These are phyloP conservation scores for Sporothrix humicola DNA, from an alignment of 2,329 filamentous ascomycete genomes.

Conservation along the genomic window DNA sequence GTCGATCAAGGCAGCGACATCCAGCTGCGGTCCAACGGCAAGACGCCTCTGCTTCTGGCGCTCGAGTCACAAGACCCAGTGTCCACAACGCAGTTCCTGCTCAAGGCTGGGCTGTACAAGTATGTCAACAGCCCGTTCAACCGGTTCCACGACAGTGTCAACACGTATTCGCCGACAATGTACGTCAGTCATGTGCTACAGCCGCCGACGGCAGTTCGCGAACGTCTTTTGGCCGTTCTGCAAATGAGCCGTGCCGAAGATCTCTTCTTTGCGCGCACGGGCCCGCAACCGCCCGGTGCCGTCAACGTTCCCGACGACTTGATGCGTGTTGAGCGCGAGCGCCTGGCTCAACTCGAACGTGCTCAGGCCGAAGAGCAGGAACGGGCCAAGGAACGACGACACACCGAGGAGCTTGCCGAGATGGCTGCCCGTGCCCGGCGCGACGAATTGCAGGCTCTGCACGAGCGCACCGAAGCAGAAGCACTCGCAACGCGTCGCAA, in stretches of 20 bases:
- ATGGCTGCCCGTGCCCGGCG: conserved; percentile 54
- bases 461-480: conserved; percentile 55
- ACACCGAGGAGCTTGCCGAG: conserved; percentile 57
- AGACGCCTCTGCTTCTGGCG: conserved; percentile 64
- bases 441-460: conserved; percentile 53
- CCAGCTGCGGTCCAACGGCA: conserved; percentile 60
- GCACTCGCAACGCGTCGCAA: conserved; percentile 49
- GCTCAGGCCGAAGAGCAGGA: conserved; percentile 56
- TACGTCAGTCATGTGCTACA: conserved; percentile 59
- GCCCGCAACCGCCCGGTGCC: conserved; percentile 60
- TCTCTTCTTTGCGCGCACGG: conserved; percentile 60
- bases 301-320: conserved; percentile 59
- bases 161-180: conserved; percentile 69
- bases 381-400: conserved; percentile 54
- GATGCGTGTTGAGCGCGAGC: conserved; percentile 56
- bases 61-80: conserved; percentile 63
- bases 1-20: conserved; percentile 63
- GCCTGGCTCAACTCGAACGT: conserved; percentile 54
- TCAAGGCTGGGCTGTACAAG: conserved; percentile 70
- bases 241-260: conserved; percentile 59
- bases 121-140: conserved; percentile 66
- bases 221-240: conserved; percentile 55
- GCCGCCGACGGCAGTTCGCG: conserved; percentile 47
- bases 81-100: conserved; percentile 60
- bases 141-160: conserved; percentile 57